Base-by-base conservation (phyloP, 768 basidiomycete genomes). In the Auriculariales sp. region DNA sequence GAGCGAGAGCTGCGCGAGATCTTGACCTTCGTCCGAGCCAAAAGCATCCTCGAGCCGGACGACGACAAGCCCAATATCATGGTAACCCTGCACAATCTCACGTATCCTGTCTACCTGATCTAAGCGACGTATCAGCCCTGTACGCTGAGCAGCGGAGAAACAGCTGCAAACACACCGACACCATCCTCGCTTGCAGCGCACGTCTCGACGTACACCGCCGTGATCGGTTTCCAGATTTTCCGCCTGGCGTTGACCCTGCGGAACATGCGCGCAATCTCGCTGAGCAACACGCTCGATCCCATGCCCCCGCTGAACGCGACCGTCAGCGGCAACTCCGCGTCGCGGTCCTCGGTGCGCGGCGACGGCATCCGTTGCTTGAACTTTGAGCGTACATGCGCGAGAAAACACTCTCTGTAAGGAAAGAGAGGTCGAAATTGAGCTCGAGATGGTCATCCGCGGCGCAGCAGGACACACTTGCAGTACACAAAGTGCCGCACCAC, bases 401-500 rank as follows among this genome's bases (percentile, higher is more conserved):
- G 67, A 62, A 89, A 86, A 57, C 85, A 88, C 3, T 69, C 72
- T 62, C 80, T 82, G 7, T 46, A 22, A 14, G 12, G 45, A 46
- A 29, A 51, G 39, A 19, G 31, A 45, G 15, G 30, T 6, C 31
- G 3, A 19, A 14, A 35, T 39, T 17, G 29, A 46, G 25, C 28
- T 32, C 10, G 51, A 54, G 49, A 47, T 30, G 22, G 27, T 45
- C 46, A 39, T 50, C 9, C 29, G 49, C 27, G 31, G 22, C n/a
- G 33, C 46, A 27, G 42, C 45, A 30, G 32, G 52, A 54, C 71
- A 57, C 57, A 86, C 86, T 78, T 85, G 83, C 87, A 90, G 59
- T 89, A 90, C 17, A 85, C 81, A 12, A 82, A 78, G 60, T 89
- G 83, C 34, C 84, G 72, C 49, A 88, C 77, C 45, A 87, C 78